Conservation (phyloP, 176 grass and related monocot genomes). For the Avena insularis region DNA sequence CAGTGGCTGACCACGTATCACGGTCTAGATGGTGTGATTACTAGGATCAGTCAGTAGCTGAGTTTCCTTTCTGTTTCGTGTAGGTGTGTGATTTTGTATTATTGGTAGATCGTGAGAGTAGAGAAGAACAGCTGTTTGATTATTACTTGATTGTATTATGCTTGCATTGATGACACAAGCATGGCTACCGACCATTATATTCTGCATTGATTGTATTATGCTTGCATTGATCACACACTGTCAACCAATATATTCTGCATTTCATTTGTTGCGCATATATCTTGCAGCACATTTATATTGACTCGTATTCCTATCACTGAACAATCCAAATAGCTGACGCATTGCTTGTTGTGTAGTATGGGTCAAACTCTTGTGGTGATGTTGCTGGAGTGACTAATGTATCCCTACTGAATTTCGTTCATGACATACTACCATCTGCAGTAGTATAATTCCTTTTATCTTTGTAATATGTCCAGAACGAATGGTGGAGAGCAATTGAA, state of each 20-base stretch:
- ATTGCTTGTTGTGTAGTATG: background rate
- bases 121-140: background rate
- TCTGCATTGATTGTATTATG: conserved; percentile 13
- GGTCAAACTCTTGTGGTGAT: conserved; percentile 9
- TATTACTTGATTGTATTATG: conserved; percentile 31
- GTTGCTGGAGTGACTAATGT: background rate
- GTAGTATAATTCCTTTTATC: no score
- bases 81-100: background rate
- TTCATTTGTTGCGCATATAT: no score
- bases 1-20: conserved; percentile 3
- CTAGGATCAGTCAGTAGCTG: conserved; percentile 32
- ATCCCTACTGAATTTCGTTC: background rate
- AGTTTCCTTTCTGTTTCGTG: background rate
- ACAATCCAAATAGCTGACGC: no score
- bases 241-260: no score
- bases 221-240: background rate
- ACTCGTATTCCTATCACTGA: no score
- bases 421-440: background rate
- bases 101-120: conserved; percentile 37
- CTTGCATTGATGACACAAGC: background rate
- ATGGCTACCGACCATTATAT: background rate
- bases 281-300: no score
- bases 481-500: background rate
- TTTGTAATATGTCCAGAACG: background rate
- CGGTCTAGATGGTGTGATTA: conserved; percentile 39